Evolutionary conservation across 176 grass and related monocot genomes (phyloP).

Genomic region (Avena insularis): DNA sequence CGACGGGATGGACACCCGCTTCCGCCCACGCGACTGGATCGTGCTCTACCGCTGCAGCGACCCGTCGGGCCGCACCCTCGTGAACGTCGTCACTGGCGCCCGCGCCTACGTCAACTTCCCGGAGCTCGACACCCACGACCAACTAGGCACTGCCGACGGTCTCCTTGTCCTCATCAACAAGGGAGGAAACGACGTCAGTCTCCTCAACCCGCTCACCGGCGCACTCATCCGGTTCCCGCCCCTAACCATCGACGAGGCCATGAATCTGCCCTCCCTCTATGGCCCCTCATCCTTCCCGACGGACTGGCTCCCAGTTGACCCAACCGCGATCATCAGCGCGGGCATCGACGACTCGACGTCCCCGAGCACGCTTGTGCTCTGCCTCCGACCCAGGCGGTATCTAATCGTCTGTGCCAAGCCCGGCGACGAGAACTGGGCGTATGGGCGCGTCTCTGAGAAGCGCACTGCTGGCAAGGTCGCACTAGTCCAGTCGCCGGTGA

Average conservation of each 20-base stretch:
- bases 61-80: neutral
- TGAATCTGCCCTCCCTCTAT: neutral
- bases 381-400: neutral
- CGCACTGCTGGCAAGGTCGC: accelerated
- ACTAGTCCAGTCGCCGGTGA: neutral
- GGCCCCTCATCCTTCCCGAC: neutral
- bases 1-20: neutral
- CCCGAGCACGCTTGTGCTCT: neutral
- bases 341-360: neutral
- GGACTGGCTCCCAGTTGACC: too few relatives aligned
- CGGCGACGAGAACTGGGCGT: neutral
- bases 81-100: neutral
- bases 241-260: neutral
- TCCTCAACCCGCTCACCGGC: neutral
- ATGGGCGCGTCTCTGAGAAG: neutral
- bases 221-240: neutral
- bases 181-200: neutral
- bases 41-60: neutral
- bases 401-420: neutral
- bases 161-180: neutral
- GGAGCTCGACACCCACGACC: neutral
- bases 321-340: neutral
- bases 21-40: neutral
- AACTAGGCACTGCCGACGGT: neutral
- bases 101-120: neutral